A percentile compares a stretch with the other conserved stretches of the same genome.
Conservation (phyloP, 768 basidiomycete species). For the Kwoniella dejecticola region DNA sequence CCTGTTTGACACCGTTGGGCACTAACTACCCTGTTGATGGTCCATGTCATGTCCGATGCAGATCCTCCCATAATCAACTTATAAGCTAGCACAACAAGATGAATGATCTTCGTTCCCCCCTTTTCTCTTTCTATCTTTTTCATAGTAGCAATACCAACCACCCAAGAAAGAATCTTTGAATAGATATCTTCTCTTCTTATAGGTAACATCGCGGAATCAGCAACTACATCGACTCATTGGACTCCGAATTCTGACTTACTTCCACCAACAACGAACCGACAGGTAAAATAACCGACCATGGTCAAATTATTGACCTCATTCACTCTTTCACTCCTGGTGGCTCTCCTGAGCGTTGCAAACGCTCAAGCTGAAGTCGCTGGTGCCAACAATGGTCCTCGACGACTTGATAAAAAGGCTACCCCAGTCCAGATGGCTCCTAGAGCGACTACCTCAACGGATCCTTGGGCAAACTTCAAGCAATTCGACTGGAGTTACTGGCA, state of each 20-base stretch:
- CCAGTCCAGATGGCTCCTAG: background rate
- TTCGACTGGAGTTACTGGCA: conserved; percentile 24
- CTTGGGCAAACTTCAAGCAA: conserved; percentile 24
- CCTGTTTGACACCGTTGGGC: background rate
- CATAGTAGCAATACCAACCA: background rate
- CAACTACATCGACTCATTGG: conserved; percentile 8
- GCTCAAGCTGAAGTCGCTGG: conserved; percentile 4
- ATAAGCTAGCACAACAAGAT: too few species aligned
- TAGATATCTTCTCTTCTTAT: background rate
- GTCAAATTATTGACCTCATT: conserved; percentile 19
- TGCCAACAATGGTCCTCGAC: background rate
- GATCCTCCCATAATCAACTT: background rate
- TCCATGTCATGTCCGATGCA: background rate
- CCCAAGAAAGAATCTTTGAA: background rate
- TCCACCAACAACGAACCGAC: background rate
- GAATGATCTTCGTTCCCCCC: background rate
- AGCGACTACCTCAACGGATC: conserved; percentile 10
- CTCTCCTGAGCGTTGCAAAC: conserved; percentile 1
- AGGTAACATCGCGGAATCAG: background rate
- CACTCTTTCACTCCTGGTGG: conserved; percentile 16
- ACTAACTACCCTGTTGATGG: background rate
- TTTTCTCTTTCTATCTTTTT: background rate
- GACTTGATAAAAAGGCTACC: conserved; percentile 1
- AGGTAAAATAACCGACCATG: conserved; percentile 13
- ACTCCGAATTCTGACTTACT: background rate